Conservation (phyloP, 1,284 basidiomycete species). For the Boletellus deceptivus region DNA sequence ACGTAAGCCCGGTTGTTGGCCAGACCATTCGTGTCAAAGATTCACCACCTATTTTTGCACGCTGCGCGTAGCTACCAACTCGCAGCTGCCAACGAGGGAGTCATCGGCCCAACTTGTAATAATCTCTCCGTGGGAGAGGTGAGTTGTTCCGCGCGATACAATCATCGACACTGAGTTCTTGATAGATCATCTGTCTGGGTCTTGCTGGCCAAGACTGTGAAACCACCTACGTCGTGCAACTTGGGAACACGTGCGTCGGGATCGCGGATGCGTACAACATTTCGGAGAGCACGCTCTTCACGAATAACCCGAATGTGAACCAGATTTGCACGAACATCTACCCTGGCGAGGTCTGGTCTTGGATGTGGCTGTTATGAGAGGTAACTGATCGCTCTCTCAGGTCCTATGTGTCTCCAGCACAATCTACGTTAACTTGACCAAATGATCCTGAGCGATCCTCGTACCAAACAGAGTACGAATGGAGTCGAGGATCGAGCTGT, state of each 20-base stretch:
- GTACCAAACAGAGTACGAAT: background rate
- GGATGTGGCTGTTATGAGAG: background rate
- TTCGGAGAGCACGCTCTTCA: constrained; percentile 38
- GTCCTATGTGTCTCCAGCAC: constrained; percentile 28
- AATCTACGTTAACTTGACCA: constrained; percentile 20
- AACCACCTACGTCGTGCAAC: constrained; percentile 36
- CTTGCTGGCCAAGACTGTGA: constrained; percentile 43
- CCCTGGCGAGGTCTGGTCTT: constrained; percentile 34
- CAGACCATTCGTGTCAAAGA: background rate
- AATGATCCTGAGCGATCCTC: constrained; percentile 6
- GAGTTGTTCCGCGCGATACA: background rate
- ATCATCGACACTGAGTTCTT: background rate
- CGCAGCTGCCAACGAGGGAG: constrained; percentile 35
- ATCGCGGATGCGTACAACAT: constrained; percentile 40
- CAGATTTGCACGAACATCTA: constrained; percentile 48
- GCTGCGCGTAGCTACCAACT: constrained; percentile 39
- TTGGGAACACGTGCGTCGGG: constrained; percentile 41
- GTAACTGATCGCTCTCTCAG: constrained; percentile 12
- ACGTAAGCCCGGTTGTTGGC: constrained; percentile 33
- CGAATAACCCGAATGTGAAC: constrained; percentile 58
- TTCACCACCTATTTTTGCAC: background rate
- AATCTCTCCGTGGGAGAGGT: constrained; percentile 37
- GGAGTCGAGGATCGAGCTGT: background rate
- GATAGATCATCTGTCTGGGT: constrained; percentile 43
- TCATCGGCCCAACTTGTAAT: constrained; percentile 36